phyloP scores from a whole-genome alignment of 78 protist species.

The Dictyostelium intermedium region DNA sequence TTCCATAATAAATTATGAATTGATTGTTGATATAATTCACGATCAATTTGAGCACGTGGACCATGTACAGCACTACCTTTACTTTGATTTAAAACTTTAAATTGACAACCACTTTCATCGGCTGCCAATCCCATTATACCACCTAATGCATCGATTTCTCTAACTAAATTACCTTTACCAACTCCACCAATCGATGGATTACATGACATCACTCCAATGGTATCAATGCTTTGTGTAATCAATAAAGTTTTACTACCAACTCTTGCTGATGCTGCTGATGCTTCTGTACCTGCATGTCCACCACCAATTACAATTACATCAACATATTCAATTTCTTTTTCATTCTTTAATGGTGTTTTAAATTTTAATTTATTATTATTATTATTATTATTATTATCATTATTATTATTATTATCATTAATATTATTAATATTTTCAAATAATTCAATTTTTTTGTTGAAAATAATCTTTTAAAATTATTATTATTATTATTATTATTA shows the following conservation, averaged over 20 bases:
- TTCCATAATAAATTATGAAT: conserved; percentile 74
- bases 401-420: neutral
- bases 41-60: conserved; percentile 96
- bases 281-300: conserved; percentile 98
- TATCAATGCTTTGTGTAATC: conserved; percentile 84
- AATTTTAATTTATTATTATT: neutral
- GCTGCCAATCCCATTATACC: conserved; percentile 91
- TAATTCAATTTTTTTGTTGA: neutral
- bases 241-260: conserved; percentile 90
- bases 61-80: conserved; percentile 97
- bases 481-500: neutral
- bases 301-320: conserved; percentile 90
- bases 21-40: conserved; percentile 85
- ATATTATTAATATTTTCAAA: neutral
- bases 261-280: conserved; percentile 94
- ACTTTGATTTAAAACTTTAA: conserved; percentile 68
- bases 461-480: neutral
- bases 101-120: conserved; percentile 75
- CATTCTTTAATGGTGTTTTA: conserved; percentile 33
- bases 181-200: conserved; percentile 98
- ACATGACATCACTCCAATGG: conserved; percentile 95
- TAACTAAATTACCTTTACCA: conserved; percentile 96
- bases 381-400: neutral
- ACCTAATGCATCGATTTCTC: conserved; percentile 96
- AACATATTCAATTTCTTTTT: neutral